phyloP scores from a whole-genome alignment of 805 yeast species.

The Barnettozyma botsteinii region DNA sequence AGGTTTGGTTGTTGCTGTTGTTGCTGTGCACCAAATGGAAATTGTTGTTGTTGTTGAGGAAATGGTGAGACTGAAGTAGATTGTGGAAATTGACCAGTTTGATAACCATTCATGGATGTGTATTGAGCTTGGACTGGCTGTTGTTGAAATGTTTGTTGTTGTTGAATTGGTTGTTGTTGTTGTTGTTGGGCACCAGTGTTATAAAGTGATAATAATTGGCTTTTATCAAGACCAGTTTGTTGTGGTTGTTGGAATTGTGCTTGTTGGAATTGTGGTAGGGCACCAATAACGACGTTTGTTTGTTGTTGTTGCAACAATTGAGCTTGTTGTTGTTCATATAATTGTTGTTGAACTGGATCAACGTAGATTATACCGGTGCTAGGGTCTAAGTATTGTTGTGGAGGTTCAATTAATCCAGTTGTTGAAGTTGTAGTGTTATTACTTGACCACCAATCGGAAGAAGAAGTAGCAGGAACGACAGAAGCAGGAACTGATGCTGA shows the following conservation, averaged over 20 bases:
- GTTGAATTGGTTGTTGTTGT: slow-evolving; percentile 10
- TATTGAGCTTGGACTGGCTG: slow-evolving; percentile 5
- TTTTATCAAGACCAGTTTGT: slow-evolving; percentile 17
- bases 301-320: slow-evolving; percentile 9
- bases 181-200: slow-evolving; percentile 45
- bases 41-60: neutral
- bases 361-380: slow-evolving; percentile 63
- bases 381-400: slow-evolving; percentile 70
- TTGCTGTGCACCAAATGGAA: neutral
- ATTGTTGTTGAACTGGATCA: slow-evolving; percentile 56
- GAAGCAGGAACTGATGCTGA: slow-evolving; percentile 7
- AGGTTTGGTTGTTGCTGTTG: slow-evolving; percentile 1
- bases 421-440: slow-evolving; percentile 26
- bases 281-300: slow-evolving; percentile 9
- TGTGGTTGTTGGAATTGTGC: slow-evolving; percentile 8
- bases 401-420: slow-evolving; percentile 34
- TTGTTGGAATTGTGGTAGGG: neutral
- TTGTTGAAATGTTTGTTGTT: neutral
- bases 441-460: slow-evolving; percentile 20
- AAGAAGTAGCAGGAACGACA: slow-evolving; percentile 4
- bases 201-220: slow-evolving; percentile 20
- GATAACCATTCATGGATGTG: too few relatives aligned
- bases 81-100: too few relatives aligned
- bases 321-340: slow-evolving; percentile 23
- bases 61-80: too few relatives aligned